Evolutionary conservation across 768 basidiomycete genomes (phyloP).

Genomic region (Albatrellus ellisii): DNA sequence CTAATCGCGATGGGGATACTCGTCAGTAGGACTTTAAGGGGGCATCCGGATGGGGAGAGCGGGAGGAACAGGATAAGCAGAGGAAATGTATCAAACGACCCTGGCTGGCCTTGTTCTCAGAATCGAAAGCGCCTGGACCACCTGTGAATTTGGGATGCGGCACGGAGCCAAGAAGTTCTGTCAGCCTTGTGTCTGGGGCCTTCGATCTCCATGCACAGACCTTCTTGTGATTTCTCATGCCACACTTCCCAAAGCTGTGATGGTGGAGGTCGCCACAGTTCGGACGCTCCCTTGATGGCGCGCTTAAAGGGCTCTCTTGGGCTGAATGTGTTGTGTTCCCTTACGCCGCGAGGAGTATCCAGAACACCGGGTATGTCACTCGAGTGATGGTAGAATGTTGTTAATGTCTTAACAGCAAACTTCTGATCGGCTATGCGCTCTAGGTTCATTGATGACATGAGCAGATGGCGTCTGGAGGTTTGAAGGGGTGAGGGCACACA

Average conservation of each 20-base stretch:
- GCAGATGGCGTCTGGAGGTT: background rate
- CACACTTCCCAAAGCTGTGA: constrained; percentile 56
- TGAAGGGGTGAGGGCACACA: constrained; percentile 14
- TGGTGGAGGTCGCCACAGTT: constrained; percentile 66
- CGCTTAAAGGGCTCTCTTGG: constrained; percentile 56
- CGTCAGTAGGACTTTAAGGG: constrained; percentile 1
- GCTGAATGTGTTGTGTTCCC: constrained; percentile 28
- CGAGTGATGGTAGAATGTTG: constrained; percentile 69
- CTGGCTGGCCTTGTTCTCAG: constrained; percentile 66
- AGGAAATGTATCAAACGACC: too few relatives aligned
- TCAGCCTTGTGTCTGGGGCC: background rate
- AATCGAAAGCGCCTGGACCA: constrained; percentile 68
- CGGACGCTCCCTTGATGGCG: constrained; percentile 59
- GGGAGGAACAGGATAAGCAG: too few relatives aligned
- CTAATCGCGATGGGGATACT: constrained; percentile 20
- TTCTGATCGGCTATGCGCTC: constrained; percentile 81
- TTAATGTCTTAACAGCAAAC: constrained; percentile 56
- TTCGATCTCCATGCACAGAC: constrained; percentile 12
- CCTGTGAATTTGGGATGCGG: constrained; percentile 81
- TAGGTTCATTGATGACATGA: constrained; percentile 12
- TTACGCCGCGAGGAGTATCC: constrained; percentile 40
- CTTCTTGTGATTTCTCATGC: constrained; percentile 47
- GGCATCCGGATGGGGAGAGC: too few relatives aligned
- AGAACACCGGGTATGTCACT: constrained; percentile 54
- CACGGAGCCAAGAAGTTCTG: constrained; percentile 36